phyloP scores from a whole-genome alignment of 345 rosid species.

The Balakata baccata region DNA sequence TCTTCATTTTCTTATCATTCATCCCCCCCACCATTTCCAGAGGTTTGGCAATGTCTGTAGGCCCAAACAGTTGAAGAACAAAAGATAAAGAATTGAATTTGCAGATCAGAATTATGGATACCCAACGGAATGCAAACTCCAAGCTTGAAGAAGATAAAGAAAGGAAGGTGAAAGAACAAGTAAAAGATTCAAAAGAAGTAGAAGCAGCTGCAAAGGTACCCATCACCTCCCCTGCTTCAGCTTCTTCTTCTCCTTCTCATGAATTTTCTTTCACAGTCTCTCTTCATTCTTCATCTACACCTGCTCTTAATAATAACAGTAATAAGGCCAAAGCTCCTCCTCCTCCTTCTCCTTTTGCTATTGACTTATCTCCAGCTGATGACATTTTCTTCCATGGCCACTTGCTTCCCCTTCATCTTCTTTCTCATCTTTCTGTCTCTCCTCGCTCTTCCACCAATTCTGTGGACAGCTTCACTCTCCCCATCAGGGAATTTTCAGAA shows the following conservation, averaged over 20 bases:
- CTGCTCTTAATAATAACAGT: slow-evolving; percentile 20
- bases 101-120: slow-evolving; percentile 43
- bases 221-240: slow-evolving; percentile 45
- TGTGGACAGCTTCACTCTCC: slow-evolving; percentile 59
- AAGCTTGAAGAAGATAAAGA: slow-evolving; percentile 37
- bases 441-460: slow-evolving; percentile 76
- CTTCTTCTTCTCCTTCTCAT: slow-evolving; percentile 83
- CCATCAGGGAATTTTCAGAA: slow-evolving; percentile 41
- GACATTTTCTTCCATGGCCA: slow-evolving; percentile 99
- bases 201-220: slow-evolving; percentile 16
- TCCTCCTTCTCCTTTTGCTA: slow-evolving; percentile 41
- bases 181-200: not conserved
- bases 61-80: slow-evolving; percentile 1
- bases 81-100: not conserved
- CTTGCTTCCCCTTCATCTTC: slow-evolving; percentile 86
- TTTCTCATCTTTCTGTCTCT: slow-evolving; percentile 75
- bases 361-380: slow-evolving; percentile 92
- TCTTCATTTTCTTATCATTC: slow-evolving; percentile 1
- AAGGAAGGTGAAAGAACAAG: slow-evolving; percentile 34
- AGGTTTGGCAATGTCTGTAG: slow-evolving; percentile 17
- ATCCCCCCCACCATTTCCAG: not conserved
- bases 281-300: slow-evolving; percentile 55
- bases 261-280: slow-evolving; percentile 95
- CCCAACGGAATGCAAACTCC: slow-evolving; percentile 32
- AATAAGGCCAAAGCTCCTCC: slow-evolving; percentile 32